Evolutionary conservation across 257 asterid species (phyloP), one percentile per base, ranked within the genome.

Genomic region (Solanum virginianum): DNA sequence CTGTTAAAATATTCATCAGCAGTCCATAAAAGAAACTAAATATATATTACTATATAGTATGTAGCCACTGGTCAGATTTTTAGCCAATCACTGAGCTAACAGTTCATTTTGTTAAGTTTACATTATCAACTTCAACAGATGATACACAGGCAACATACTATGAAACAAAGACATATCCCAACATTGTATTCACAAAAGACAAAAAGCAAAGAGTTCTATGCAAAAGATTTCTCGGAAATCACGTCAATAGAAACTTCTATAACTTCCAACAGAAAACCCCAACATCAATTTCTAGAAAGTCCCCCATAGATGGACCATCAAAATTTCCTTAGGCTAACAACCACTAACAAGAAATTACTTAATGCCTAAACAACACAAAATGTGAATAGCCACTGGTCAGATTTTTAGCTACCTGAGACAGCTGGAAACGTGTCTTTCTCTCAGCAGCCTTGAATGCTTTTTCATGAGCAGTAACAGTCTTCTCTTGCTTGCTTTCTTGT

Each of bases 361-460:
- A 77, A 77, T 5, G 17, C 59, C 45, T 51, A 77, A 16, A 77
- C 82, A 49, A 86, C 51, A 57, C 43, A 70, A 53, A 74, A 79
- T 49, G 77, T 80, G 45, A 81, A 16, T 74, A 72, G 70, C 18
- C 82, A 90, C 57, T 88, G 60, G 79, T 88, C 88, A 85, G 59
- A 68, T 70, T 39, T 29, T 83, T 83, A 6, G 91, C 80, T 88
- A 95, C 99, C 98, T 95, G 97, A 16, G 97, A 95, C 87, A 97
- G 95, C 87, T 94, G 98, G 84, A 91, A 91, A 85, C 94, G 97
- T 72, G 97, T 92, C 92, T 97, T 97, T 87, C 91, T 91, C 94
- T 95, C 99, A 85, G 98, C 99, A 85, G 99, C 99, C 91, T 93
- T 95, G 83, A 97, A 94, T 85, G 98, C 98, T 92, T 95, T 95